These are phyloP conservation scores for Capniomyces stellatus DNA, from an alignment of 371 early-diverging fungal genomes.

Conservation along the genomic window DNA sequence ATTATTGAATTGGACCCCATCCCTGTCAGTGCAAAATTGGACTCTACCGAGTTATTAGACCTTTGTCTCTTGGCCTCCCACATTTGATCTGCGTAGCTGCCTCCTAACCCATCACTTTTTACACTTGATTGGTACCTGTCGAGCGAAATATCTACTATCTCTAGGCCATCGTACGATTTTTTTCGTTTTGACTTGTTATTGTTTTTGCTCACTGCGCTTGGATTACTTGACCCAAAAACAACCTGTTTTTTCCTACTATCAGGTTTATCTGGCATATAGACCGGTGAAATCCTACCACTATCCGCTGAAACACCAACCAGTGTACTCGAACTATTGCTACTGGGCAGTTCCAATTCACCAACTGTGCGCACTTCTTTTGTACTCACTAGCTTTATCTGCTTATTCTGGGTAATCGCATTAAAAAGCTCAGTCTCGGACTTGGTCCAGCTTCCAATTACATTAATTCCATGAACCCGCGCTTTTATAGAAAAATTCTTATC, in stretches of 20 bases:
- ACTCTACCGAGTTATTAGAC: no score
- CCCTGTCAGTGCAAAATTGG: no score
- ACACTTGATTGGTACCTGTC: background rate
- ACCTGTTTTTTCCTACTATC: background rate
- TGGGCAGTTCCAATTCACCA: background rate
- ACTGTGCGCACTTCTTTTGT: background rate
- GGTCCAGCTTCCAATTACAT: background rate
- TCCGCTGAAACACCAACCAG: no score
- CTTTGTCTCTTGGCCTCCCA: no score
- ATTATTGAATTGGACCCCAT: no score
- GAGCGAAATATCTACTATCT: background rate
- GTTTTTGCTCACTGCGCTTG: no score
- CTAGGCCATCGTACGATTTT: background rate
- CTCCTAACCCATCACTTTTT: background rate
- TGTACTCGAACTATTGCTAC: background rate
- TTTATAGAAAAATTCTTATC: conserved; percentile 4
- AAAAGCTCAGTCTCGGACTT: background rate
- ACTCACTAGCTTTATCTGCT: background rate
- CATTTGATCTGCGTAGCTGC: background rate
- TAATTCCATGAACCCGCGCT: background rate
- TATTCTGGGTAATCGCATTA: background rate
- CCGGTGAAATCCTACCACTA: no score
- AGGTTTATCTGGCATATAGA: no score
- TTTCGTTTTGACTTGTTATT: background rate
- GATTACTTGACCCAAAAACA: background rate